phyloP scores from a whole-genome alignment of 2,329 filamentous ascomycete species.

The Hymenoscyphus albidus region DNA sequence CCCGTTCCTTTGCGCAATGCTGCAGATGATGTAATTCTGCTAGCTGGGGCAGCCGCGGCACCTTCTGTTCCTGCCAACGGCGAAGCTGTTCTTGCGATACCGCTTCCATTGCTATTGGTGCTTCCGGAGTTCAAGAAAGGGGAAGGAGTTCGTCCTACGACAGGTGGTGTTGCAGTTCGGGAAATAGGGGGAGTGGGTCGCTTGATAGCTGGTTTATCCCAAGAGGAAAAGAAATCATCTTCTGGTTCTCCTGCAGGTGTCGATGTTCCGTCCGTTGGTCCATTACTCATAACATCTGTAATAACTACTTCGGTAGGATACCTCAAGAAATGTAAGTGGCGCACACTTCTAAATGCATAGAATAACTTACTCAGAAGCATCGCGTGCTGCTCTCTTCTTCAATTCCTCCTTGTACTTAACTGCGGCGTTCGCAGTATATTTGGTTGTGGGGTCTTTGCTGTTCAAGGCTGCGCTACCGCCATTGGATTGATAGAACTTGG shows the following conservation, averaged over 20 bases:
- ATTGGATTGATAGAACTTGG: conserved; percentile 96
- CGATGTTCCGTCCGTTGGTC: conserved; percentile 58
- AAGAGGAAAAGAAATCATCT: conserved; percentile 98
- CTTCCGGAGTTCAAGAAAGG: conserved; percentile 74
- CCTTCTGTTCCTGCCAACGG: conserved; percentile 66
- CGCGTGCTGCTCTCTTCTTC: conserved; percentile 75
- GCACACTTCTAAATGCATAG: background rate
- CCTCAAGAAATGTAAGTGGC: conserved; percentile 44
- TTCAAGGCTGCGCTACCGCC: conserved; percentile 89
- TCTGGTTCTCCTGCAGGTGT: conserved; percentile 78
- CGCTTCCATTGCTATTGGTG: conserved; percentile 65
- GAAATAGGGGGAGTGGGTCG: conserved; percentile 90
- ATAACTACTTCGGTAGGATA: conserved; percentile 83
- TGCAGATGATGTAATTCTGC: conserved; percentile 71
- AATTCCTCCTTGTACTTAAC: conserved; percentile 98
- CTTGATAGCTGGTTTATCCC: conserved; percentile 98
- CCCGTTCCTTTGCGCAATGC: conserved; percentile 73
- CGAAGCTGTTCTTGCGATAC: conserved; percentile 73
- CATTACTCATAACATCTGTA: conserved; percentile 63
- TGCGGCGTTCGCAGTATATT: conserved; percentile 91
- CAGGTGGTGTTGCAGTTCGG: conserved; percentile 79
- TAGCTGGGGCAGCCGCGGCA: conserved; percentile 50
- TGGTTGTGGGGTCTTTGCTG: conserved; percentile 95
- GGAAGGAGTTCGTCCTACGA: conserved; percentile 77
- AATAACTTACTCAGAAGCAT: conserved; percentile 72